A percentile compares a stretch with the other conserved stretches of the same genome.
These are phyloP conservation scores for Gamsiella multidivaricata DNA, from an alignment of 192 early-diverging fungal species.

Conservation along the genomic window DNA sequence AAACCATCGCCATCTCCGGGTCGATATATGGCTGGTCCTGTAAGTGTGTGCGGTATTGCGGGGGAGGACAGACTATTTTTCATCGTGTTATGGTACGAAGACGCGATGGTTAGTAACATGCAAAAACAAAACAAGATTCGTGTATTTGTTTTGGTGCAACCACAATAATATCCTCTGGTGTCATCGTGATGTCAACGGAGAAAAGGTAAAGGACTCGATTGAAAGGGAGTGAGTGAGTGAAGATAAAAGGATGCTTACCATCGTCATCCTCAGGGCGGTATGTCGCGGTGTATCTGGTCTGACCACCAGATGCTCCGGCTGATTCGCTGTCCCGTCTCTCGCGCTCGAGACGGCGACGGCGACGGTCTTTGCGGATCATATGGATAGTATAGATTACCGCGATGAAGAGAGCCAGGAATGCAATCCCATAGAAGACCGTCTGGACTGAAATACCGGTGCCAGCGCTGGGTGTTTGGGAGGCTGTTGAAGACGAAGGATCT, in stretches of 20 bases:
- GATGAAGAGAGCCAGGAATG: constrained; percentile 6
- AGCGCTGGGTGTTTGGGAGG: neutral
- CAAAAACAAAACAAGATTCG: neutral
- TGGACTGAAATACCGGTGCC: neutral
- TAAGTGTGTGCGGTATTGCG: constrained; percentile 22
- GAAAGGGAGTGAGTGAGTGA: too few relatives aligned
- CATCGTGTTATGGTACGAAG: neutral
- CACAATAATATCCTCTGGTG: neutral
- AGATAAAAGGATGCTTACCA: constrained; percentile 20
- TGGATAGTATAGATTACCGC: constrained; percentile 18
- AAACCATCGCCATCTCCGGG: constrained; percentile 14
- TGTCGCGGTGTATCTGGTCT: constrained; percentile 4
- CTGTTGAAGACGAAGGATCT: too few relatives aligned
- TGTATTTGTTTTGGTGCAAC: neutral
- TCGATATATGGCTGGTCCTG: constrained; percentile 15
- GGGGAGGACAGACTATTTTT: constrained; percentile 23
- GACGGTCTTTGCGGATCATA: constrained; percentile 21
- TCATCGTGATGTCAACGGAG: constrained; percentile 20
- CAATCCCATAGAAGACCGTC: constrained; percentile 30
- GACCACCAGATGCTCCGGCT: neutral
- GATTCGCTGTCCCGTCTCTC: neutral
- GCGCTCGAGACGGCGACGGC: constrained; percentile 6
- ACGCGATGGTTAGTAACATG: neutral
- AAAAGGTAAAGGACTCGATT: neutral
- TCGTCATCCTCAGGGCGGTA: constrained; percentile 42